Evolutionary conservation across 2,329 filamentous ascomycete genomes (phyloP), one percentile per base, ranked within the genome.

Genomic region (Arthrobotrys pseudoclavata): DNA sequence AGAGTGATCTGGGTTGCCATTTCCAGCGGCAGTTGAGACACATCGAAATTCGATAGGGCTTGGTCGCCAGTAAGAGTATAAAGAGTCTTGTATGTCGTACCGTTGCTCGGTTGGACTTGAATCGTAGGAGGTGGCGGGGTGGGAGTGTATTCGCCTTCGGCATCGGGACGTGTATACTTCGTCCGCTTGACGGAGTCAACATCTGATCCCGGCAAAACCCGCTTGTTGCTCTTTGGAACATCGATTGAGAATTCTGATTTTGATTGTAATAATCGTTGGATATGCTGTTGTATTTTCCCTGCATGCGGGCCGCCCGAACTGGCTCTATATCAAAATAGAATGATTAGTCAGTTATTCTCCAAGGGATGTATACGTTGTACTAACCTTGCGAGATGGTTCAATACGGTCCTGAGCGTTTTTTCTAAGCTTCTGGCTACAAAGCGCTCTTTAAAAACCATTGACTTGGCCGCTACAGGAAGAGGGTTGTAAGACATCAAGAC

Each of bases 371-470:
- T 9, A 34, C 6, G 7, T 3, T 15, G 50, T 50, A 47, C 77
- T 70, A 69, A 80, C 81, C 81, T 79, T 29, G 79, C 78, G 66
- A 97, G 86, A 84, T 97, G 94, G 66, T 94, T 88, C 45, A 98
- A 87, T 55, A 99, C 85, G 80, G 94, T 90, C 81, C 94, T 89
- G 2, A 92, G 92, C 24, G 96, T 99, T 83, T 97, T 93, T 84
- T 97, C 95, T 90, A 99, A 96, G 4, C 95, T 98, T 84, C 91
- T 93, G 78, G 97, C 88, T 81, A 95, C 89, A 76, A 99, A 91
- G 81, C 91, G 93, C 61, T 89, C 88, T 82, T 90, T 93, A 1
- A 93, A 88, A 0, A 92, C 95, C 86, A 96, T 88, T 2, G 91
- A 90, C 1, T 89, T 89, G 81, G 89, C 91, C 70, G 92, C 92